Percentiles rank a stretch among this genome's conserved stretches.
These are phyloP conservation scores for Penicillium occitanis DNA, from an alignment of 2,329 filamentous ascomycete species.

Conservation along the genomic window DNA sequence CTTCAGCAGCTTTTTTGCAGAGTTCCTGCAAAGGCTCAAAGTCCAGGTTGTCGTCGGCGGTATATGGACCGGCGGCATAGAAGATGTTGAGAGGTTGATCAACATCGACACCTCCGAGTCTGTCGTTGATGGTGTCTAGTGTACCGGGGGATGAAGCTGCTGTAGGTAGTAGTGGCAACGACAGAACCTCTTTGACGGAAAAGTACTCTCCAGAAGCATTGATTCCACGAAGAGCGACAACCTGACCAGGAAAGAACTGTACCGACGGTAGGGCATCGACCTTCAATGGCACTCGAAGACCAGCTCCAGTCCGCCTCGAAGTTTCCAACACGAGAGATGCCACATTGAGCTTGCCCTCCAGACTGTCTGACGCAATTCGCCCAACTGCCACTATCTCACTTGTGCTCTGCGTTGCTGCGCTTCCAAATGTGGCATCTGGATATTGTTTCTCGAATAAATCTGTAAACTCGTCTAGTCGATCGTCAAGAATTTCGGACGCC, in stretches of 20 bases:
- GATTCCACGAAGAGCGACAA: constrained; percentile 80
- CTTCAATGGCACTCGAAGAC: constrained; percentile 76
- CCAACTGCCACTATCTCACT: constrained; percentile 87
- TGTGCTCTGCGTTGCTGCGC: constrained; percentile 79
- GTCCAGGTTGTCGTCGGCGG: constrained; percentile 84
- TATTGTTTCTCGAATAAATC: constrained; percentile 72
- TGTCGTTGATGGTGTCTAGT: constrained; percentile 67
- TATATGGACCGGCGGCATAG: constrained; percentile 84
- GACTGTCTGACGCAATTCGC: constrained; percentile 81
- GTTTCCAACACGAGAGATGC: constrained; percentile 86
- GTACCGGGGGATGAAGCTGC: constrained; percentile 68
- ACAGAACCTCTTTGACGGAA: constrained; percentile 71
- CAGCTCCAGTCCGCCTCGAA: constrained; percentile 78
- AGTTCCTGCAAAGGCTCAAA: constrained; percentile 84
- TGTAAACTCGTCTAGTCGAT: constrained; percentile 88
- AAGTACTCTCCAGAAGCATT: constrained; percentile 87
- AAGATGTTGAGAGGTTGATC: constrained; percentile 72
- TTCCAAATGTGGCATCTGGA: constrained; percentile 79
- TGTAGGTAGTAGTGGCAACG: constrained; percentile 70
- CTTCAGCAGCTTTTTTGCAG: constrained; percentile 72
- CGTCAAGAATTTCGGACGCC: constrained; percentile 88
- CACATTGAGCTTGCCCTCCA: constrained; percentile 80
- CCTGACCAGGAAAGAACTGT: constrained; percentile 91
- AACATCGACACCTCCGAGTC: constrained; percentile 63
- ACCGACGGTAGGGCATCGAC: constrained; percentile 67